Evolutionary conservation across 768 basidiomycete genomes (phyloP).

Genomic region (Tylopilus subfusipes): DNA sequence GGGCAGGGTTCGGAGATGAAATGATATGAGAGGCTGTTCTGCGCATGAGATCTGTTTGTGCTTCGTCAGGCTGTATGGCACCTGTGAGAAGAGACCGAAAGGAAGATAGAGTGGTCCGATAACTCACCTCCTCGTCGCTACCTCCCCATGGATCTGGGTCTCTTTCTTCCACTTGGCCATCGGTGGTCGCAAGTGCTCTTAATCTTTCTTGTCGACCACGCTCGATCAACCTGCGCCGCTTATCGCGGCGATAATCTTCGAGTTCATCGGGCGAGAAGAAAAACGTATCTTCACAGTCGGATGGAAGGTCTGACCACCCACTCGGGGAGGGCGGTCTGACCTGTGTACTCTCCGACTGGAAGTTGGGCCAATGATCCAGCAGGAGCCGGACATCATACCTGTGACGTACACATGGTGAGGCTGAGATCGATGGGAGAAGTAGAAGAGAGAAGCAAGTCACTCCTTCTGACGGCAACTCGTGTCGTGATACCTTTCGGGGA

Average conservation of each 20-base stretch:
- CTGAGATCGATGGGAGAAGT: slow-evolving; percentile 6
- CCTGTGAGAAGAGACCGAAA: slow-evolving; percentile 9
- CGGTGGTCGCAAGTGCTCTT: slow-evolving; percentile 47
- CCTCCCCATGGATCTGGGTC: slow-evolving; percentile 59
- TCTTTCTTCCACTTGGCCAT: slow-evolving; percentile 31
- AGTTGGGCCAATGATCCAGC: slow-evolving; percentile 46
- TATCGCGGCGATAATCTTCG: slow-evolving; percentile 63
- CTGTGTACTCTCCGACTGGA: background rate
- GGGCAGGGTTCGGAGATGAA: slow-evolving; percentile 70
- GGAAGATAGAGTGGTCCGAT: background rate
- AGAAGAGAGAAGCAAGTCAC: slow-evolving; percentile 19
- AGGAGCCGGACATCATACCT: slow-evolving; percentile 84
- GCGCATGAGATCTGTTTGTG: slow-evolving; percentile 63
- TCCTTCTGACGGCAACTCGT: background rate
- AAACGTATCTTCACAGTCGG: slow-evolving; percentile 83
- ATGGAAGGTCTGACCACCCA: slow-evolving; percentile 84
- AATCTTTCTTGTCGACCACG: slow-evolving; percentile 62
- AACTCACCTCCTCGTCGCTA: slow-evolving; percentile 66
- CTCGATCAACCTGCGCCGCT: slow-evolving; percentile 62
- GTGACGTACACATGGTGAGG: slow-evolving; percentile 22
- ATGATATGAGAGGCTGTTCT: slow-evolving; percentile 69
- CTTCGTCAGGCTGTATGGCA: slow-evolving; percentile 50
- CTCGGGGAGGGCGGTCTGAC: slow-evolving; percentile 42
- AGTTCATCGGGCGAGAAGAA: slow-evolving; percentile 67
- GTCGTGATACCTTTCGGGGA: slow-evolving; percentile 11